Conservation (phyloP, 192 early-diverging fungal species). For the Paraglomus occultum region DNA sequence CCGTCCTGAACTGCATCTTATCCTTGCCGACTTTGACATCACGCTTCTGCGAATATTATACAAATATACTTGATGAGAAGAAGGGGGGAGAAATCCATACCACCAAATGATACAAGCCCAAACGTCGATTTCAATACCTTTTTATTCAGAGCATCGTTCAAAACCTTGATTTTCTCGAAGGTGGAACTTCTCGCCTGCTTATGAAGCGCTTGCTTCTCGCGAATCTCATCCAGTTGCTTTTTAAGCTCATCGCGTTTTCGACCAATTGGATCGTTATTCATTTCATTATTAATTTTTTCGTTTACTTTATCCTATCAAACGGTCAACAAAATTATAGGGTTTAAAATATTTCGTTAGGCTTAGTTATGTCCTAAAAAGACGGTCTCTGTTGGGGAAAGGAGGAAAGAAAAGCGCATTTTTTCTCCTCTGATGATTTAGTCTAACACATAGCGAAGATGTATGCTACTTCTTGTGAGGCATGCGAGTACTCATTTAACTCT, state of each 20-base stretch:
- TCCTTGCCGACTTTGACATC: conserved; percentile 73
- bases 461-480: no score
- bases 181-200: conserved; percentile 68
- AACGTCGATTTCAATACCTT: conserved; percentile 50
- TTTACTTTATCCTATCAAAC: conserved; percentile 50
- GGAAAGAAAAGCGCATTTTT: no score
- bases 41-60: conserved; percentile 51
- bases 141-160: conserved; percentile 76
- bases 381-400: no score
- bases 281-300: conserved; percentile 54
- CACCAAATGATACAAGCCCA: not conserved
- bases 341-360: no score
- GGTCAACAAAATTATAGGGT: no score
- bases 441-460: no score
- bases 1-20: conserved; percentile 77
- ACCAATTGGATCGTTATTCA: conserved; percentile 52
- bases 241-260: conserved; percentile 61
- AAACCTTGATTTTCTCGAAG: conserved; percentile 67
- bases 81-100: not conserved
- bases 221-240: conserved; percentile 61
- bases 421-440: no score
- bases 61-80: not conserved
- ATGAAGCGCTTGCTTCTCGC: conserved; percentile 67
- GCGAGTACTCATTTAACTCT: no score
- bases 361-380: no score